These are phyloP conservation scores for Fusarium papillatum DNA, from an alignment of 2,329 filamentous ascomycete genomes.

Conservation along the genomic window DNA sequence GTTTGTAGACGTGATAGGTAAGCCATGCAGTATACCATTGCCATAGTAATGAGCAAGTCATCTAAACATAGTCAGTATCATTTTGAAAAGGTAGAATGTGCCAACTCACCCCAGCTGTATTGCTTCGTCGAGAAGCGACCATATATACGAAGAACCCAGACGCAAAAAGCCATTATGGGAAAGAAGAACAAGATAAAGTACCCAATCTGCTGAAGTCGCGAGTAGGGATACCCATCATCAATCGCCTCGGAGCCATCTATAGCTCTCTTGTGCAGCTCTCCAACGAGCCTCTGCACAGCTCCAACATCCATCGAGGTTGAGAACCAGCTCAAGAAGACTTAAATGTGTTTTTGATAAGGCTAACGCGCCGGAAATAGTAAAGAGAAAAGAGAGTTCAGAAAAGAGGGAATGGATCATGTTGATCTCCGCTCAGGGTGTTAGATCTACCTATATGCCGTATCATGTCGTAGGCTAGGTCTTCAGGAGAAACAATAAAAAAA, in stretches of 20 bases:
- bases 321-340: conserved; percentile 10
- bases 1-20: background rate
- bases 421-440: conserved; percentile 5
- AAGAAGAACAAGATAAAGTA: conserved; percentile 37
- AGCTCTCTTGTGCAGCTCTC: conserved; percentile 17
- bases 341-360: background rate
- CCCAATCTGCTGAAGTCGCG: conserved; percentile 28
- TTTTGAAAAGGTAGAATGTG: background rate
- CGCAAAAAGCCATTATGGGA: conserved; percentile 19
- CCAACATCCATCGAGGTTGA: conserved; percentile 26
- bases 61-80: conserved; percentile 18
- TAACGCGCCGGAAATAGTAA: background rate
- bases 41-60: conserved; percentile 25
- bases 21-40: conserved; percentile 15
- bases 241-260: conserved; percentile 1
- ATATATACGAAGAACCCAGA: conserved; percentile 27
- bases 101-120: conserved; percentile 25
- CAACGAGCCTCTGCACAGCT: conserved; percentile 6
- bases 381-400: background rate
- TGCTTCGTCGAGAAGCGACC: conserved; percentile 30
- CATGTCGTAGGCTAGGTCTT: background rate
- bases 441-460: conserved; percentile 10
- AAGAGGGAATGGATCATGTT: background rate
- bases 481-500: background rate
- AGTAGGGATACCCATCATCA: conserved; percentile 25